Base-by-base conservation (phyloP, 805 yeast species). In the Blastobotrys robertii region DNA sequence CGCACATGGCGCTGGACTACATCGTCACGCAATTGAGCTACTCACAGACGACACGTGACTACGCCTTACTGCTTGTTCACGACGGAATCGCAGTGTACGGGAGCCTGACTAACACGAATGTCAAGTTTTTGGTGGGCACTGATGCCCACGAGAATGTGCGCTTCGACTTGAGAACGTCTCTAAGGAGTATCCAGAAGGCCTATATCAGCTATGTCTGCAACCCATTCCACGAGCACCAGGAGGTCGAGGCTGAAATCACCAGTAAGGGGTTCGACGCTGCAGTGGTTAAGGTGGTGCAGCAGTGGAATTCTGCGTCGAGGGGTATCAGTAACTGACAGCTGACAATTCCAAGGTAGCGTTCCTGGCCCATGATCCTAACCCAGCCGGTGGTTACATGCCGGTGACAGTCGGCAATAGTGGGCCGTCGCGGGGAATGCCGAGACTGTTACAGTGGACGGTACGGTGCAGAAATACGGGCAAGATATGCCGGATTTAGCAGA, bases 21-120 rank as follows among this genome's bases (percentile, higher is more conserved):
- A 42, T 60, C 22, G 45, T 50, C 39, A 43, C 55, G n/a, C 55
- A 54, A 41, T 38, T 47, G 33, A 44, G 40, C 37, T 46, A 38
- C 31, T 42, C 51, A 11, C 50, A 42, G 13, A 48, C 34, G 16
- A 44, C 48, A 10, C 41, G 34, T 43, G 60, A 33, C 35, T 52
- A 37, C 39, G 46, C 54, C 3, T 39, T 59, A 33, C 49, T 61
- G 30, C 42, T 62, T 19, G 56, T 59, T 2, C 65, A 61, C 39
- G 63, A 62, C 29, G 64, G 64, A 6, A 50, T 60, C 5, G 65
- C 66, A 1, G 66, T 62, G 2, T 63, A 63, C 36, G 66, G 65
- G 4, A 41, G 54, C 31, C 48, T 62, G 8, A 44, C 63, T 2
- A 63, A 63, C 44, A 63, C 67, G 2, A 51, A 52, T 11, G 52